Percentiles rank a stretch among this genome's conserved stretches.
These are phyloP conservation scores for Stagonosporopsis tanaceti DNA, from an alignment of 2,329 filamentous ascomycete genomes.

Conservation along the genomic window DNA sequence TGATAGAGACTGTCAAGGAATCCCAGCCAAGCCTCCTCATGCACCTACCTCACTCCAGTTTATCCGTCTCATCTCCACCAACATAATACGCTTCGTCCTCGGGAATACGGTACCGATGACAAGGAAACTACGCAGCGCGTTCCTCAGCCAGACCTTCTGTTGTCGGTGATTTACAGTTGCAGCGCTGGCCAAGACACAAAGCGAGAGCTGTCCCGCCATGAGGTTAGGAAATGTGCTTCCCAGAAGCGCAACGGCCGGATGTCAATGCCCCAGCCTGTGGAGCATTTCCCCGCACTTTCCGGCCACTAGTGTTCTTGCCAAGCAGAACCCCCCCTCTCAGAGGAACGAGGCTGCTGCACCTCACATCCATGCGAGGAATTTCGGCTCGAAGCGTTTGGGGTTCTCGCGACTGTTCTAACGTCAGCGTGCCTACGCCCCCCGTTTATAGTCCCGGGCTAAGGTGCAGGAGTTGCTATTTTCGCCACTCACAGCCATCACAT, in stretches of 20 bases:
- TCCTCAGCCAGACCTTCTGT: background rate
- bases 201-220: background rate
- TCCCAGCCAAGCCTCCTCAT: slow-evolving; percentile 7
- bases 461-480: slow-evolving; percentile 18
- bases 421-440: slow-evolving; percentile 33
- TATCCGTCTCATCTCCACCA: slow-evolving; percentile 1
- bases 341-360: slow-evolving; percentile 38
- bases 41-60: slow-evolving; percentile 8
- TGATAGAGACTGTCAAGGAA: background rate
- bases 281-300: slow-evolving; percentile 32
- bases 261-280: background rate
- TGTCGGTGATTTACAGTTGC: background rate
- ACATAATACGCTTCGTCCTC: background rate
- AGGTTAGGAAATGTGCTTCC: background rate
- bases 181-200: background rate
- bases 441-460: slow-evolving; percentile 22
- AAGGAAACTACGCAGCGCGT: background rate
- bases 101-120: background rate
- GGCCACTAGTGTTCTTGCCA: slow-evolving; percentile 34
- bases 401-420: slow-evolving; percentile 17
- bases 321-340: slow-evolving; percentile 28
- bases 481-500: background rate
- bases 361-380: slow-evolving; percentile 40
- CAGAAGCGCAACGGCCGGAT: background rate
- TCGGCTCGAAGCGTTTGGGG: slow-evolving; percentile 4